Base-by-base conservation (phyloP, 225 moss, liverwort and hornwort species). In the Sphagnum contortum region DNA sequence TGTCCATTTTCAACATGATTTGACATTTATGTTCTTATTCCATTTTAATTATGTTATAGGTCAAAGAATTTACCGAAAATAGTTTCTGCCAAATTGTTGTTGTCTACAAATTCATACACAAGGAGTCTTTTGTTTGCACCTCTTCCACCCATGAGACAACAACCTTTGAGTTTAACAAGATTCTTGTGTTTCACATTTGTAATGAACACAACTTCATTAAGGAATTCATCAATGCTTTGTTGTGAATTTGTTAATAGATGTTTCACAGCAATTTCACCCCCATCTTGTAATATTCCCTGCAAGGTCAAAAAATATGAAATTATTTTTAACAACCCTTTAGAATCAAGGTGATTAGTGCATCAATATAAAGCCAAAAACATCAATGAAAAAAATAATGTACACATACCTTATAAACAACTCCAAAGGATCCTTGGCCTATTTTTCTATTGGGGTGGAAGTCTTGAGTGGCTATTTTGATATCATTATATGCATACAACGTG, bases 31-130 rank as follows among this genome's bases (percentile, higher is more conserved):
- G 9, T n/a, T 9, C 9, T n/a, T n/a, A 52, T 9, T 9, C 9
- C 9, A 5, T 5, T 5, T 5, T 9, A 52, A 5, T 5, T 9
- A 9, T 5, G 5, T 5, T 52, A 5, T 5, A 9, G 5, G 5
- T 5, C 5, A 52, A 5, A 52, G 9, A 5, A 52, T 9, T 52
- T 9, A 52, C 51, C 51, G 9, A 52, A 52, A 5, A 89, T 71
- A 59, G 85, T 81, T 69, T 80, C 76, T 6, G 85, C 85, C 45
- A 89, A 76, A 57, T 86, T 80, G 46, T 76, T 72, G 49, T 89
- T 85, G 64, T 82, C 70, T 12, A 80, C 82, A 69, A 81, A 89
- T 64, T 83, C 89, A 49, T 89, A 81, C 45, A 89, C 89, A 9
- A 89, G 70, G 44, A 89, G n/a, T 44, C 85, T 73, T 64, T 85